These are phyloP conservation scores for Fusarium sp. DNA, from an alignment of 2,329 filamentous ascomycete genomes.

Conservation along the genomic window DNA sequence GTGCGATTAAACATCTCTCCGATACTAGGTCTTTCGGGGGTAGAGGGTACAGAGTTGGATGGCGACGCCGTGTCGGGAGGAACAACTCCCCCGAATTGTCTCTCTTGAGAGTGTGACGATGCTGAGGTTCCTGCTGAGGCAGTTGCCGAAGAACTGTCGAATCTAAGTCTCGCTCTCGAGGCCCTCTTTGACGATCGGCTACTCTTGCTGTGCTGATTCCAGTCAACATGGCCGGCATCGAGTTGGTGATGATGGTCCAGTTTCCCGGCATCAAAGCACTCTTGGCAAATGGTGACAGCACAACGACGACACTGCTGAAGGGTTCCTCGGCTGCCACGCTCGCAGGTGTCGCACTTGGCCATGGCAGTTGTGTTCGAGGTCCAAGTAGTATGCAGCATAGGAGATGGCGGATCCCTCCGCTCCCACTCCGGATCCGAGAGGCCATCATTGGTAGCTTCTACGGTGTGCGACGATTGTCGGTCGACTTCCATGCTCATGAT, in stretches of 20 bases:
- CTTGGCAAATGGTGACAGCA: not conserved
- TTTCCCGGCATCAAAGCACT: not conserved
- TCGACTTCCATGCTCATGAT: not conserved
- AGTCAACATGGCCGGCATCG: not conserved
- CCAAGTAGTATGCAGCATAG: not conserved
- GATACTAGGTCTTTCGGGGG: not conserved
- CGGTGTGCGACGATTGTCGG: not conserved
- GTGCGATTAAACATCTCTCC: not conserved
- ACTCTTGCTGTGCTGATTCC: not conserved
- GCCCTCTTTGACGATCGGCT: not conserved
- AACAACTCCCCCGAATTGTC: not conserved
- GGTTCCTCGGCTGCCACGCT: not conserved
- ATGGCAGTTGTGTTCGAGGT: not conserved
- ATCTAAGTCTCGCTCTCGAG: not conserved
- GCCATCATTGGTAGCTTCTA: not conserved
- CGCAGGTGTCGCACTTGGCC: conserved; percentile 1
- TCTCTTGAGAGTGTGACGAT: not conserved
- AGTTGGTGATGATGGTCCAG: not conserved
- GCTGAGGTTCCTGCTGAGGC: not conserved
- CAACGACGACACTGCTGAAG: not conserved
- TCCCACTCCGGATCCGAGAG: not conserved
- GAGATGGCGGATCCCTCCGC: not conserved
- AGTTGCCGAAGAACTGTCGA: not conserved
- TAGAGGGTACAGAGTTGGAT: not conserved
- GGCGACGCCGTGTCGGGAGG: not conserved